Evolutionary conservation across 768 basidiomycete genomes (phyloP), one percentile per base, ranked within the genome.

Genomic region (Lentinula lateritia): DNA sequence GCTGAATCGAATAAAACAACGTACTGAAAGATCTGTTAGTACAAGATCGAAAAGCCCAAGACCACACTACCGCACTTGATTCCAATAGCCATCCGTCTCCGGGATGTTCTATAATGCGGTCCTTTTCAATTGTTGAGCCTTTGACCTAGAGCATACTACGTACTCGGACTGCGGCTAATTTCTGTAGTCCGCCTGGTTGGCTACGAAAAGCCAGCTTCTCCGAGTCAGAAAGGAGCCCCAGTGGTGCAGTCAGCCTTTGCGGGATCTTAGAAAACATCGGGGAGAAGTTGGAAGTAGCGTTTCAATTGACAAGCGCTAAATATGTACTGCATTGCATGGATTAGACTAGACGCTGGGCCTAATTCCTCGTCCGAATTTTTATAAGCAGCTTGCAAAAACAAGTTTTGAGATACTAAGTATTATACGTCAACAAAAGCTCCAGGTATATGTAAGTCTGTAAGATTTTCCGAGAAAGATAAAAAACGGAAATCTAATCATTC

Each of bases 171-270:
- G 85, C 80, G 52, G 85, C 82, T 46, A 97, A 73, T 70, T 92
- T 90, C 53, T 85, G 79, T 55, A 97, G 87, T 16, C 94, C 94
- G 46, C 81, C 81, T 0, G 91, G 84, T 62, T 90, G 90, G 66
- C 87, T 91, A 43, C 92, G 86, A 72, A 97, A 97, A 10, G 88
- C 86, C 16, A 97, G 85, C 73, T 95, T 95, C 52, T 92, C 87
- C 69, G 94, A 91, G 70, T 96, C 93, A 5, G 87, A 88, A 38
- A 93, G 72, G 18, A 93, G 71, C n/a, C 87, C 85, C 71, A 93
- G 87, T 13, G 90, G 89, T 15, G 87, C 84, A 10, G 84, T 83
- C 55, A 93, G 78, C 66, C 81, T 86, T 68, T 85, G 87, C 10
- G 90, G 90, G 60, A 92, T 74, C 66, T 80, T 90, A 20, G 88